Evolutionary conservation across 2,329 filamentous ascomycete species (phyloP).

Genomic region (Phyllachora maydis): DNA sequence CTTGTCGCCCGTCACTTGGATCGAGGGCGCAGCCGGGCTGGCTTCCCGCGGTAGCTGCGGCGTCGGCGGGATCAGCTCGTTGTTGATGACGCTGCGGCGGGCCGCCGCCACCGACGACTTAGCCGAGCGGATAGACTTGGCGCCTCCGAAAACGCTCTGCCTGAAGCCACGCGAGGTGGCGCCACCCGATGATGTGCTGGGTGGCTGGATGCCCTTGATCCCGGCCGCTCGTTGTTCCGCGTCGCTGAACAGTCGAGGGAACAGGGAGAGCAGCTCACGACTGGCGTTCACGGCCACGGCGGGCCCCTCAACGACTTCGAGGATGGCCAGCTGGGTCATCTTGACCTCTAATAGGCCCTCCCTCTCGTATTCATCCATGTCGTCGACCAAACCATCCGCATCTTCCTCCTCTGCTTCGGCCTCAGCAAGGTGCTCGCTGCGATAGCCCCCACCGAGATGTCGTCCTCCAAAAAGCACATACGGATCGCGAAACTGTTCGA

Average conservation of each 20-base stretch:
- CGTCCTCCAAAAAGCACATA: constrained; percentile 46
- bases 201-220: too few species aligned
- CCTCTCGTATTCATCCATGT: constrained; percentile 70
- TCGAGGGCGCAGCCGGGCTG: constrained; percentile 33
- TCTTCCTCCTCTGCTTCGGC: constrained; percentile 17
- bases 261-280: constrained; percentile 66
- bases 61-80: constrained; percentile 8
- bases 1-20: constrained; percentile 45
- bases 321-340: constrained; percentile 75
- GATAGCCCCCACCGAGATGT: constrained; percentile 23
- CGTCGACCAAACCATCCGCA: constrained; percentile 40
- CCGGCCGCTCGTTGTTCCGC: too few species aligned
- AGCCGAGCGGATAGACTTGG: constrained; percentile 15
- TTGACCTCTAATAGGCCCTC: constrained; percentile 82
- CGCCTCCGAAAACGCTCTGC: constrained; percentile 60
- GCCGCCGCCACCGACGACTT: too few species aligned
- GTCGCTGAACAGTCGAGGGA: constrained; percentile 58
- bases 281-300: constrained; percentile 75
- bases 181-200: constrained; percentile 48
- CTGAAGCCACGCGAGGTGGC: constrained; percentile 50
- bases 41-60: constrained; percentile 23
- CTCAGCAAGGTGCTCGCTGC: constrained; percentile 48
- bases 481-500: constrained; percentile 70
- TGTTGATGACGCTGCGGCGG: too few species aligned
- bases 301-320: constrained; percentile 68